Conservation (phyloP, 148 eudicot genomes). For the Camellia lanceoleosa region DNA sequence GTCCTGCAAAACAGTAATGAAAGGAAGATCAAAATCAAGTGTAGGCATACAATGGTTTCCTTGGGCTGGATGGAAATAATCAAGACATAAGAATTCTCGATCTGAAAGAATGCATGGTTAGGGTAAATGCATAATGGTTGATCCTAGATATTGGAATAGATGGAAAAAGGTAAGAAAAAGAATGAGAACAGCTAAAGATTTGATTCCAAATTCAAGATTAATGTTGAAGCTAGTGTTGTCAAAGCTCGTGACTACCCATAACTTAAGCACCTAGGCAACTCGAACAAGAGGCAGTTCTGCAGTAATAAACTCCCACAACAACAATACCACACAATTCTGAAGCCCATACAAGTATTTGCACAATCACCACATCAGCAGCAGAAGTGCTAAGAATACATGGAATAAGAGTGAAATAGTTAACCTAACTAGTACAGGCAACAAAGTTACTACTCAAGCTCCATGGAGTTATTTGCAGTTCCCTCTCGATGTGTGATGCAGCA, state of each 20-base stretch:
- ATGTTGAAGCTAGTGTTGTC: conserved; percentile 5
- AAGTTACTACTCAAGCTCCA: conserved; percentile 97
- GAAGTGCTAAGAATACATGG: not conserved
- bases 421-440: conserved; percentile 95
- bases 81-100: not conserved
- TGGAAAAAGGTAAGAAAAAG: not conserved
- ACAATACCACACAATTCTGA: not conserved
- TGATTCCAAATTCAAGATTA: not conserved
- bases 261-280: not conserved
- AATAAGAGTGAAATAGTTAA: conserved; percentile 17
- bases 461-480: conserved; percentile 96
- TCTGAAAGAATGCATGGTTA: not conserved
- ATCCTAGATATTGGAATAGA: not conserved
- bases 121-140: not conserved
- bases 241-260: not conserved
- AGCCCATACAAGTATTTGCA: not conserved
- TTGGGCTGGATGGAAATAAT: not conserved
- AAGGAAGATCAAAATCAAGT: conserved; percentile 12
- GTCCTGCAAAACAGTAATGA: conserved; percentile 43
- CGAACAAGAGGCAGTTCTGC: not conserved
- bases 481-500: conserved; percentile 97
- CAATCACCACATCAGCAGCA: not conserved
- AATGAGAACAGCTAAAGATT: conserved; percentile 2
- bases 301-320: conserved; percentile 6
- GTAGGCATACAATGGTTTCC: not conserved